Conservation (phyloP, 1,284 basidiomycete genomes). For the Waitea zeae region DNA sequence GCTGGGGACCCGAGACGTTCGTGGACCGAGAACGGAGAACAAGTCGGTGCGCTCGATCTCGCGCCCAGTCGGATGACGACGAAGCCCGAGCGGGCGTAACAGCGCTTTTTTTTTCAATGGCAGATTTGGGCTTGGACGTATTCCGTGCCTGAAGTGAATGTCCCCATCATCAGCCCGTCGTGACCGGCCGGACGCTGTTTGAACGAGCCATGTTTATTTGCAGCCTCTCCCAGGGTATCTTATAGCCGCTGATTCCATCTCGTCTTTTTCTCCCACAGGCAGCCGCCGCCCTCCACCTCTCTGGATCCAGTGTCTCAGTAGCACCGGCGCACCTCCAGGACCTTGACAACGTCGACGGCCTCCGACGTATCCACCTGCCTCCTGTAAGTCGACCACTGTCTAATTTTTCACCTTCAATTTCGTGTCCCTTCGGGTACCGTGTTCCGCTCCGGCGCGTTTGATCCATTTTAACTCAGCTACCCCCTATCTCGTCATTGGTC, state of each 20-base stretch:
- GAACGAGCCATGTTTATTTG: background rate
- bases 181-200: background rate
- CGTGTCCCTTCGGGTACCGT: constrained; percentile 4
- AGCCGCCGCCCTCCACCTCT: constrained; percentile 28
- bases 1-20: background rate
- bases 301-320: constrained; percentile 25
- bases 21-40: background rate
- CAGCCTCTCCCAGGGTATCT: background rate
- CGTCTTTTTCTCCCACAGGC: constrained; percentile 24
- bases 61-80: too few relatives aligned
- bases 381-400: constrained; percentile 13
- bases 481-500: constrained; percentile 1
- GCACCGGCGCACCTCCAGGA: constrained; percentile 40
- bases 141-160: background rate
- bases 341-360: constrained; percentile 35
- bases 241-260: background rate
- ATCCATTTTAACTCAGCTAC: too few relatives aligned
- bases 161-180: background rate
- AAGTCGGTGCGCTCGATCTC: background rate
- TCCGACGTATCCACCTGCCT: constrained; percentile 26
- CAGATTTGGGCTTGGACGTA: background rate
- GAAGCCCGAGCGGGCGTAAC: background rate
- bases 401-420: constrained; percentile 1
- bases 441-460: constrained; percentile 2
- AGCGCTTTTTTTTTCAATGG: background rate